These are phyloP conservation scores for Scheffersomyces titani DNA, from an alignment of 1,139 yeast genomes.

Conservation along the genomic window DNA sequence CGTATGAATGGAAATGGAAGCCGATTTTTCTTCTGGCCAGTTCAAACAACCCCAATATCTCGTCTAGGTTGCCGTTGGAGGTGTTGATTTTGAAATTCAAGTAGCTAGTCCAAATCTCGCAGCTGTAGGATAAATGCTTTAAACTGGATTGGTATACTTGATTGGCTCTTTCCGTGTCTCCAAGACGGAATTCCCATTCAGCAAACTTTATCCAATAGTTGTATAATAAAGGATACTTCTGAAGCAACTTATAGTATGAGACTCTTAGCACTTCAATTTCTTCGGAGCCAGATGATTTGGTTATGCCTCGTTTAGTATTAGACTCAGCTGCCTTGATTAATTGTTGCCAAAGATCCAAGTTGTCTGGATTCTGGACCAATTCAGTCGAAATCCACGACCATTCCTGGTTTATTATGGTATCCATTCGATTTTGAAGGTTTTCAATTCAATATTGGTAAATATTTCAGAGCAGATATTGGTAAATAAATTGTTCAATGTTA, in stretches of 20 bases:
- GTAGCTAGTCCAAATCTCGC: constrained; percentile 75
- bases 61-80: constrained; percentile 28
- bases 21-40: constrained; percentile 68
- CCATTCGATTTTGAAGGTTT: constrained; percentile 1
- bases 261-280: constrained; percentile 45
- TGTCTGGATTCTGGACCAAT: constrained; percentile 44
- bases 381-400: constrained; percentile 27
- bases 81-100: constrained; percentile 55
- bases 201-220: constrained; percentile 86
- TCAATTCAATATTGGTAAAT: neutral
- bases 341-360: constrained; percentile 51
- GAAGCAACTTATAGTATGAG: constrained; percentile 59
- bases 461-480: neutral
- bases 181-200: constrained; percentile 60
- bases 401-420: constrained; percentile 9
- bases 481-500: no score
- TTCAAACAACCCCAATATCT: constrained; percentile 54
- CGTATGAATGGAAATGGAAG: constrained; percentile 67
- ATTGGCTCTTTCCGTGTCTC: constrained; percentile 51
- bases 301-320: constrained; percentile 36
- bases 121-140: constrained; percentile 50
- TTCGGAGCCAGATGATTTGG: constrained; percentile 42
- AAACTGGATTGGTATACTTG: constrained; percentile 58
- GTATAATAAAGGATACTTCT: constrained; percentile 66
- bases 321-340: constrained; percentile 37